These are phyloP conservation scores for Leptomonas pyrrhocoris DNA, from an alignment of 208 protist species.

Conservation along the genomic window DNA sequence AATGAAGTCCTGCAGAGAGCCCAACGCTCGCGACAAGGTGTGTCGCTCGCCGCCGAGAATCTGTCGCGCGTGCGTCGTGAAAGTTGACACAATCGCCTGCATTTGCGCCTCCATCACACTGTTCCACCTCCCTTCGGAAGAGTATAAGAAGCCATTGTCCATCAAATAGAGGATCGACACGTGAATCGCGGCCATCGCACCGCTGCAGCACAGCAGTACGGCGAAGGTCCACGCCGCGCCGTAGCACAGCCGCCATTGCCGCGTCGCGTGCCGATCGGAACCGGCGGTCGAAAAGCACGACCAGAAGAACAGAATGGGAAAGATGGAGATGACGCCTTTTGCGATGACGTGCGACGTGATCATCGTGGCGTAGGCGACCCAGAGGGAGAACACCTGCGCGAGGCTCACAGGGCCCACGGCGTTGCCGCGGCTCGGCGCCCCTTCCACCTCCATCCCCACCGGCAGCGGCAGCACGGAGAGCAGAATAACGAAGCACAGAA, in stretches of 20 bases:
- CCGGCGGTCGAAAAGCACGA: conserved; percentile 60
- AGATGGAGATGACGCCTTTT: conserved; percentile 52
- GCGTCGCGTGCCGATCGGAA: conserved; percentile 39
- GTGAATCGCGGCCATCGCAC: conserved; percentile 56
- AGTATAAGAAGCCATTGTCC: conserved; percentile 53
- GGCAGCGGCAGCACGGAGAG: conserved; percentile 65
- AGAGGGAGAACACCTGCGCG: conserved; percentile 36
- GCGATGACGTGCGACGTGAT: conserved; percentile 55
- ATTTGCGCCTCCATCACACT: conserved; percentile 67
- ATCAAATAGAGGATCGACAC: conserved; percentile 55
- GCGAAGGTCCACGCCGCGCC: conserved; percentile 54
- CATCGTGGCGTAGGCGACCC: conserved; percentile 40
- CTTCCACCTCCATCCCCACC: conserved; percentile 22
- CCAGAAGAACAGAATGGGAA: conserved; percentile 54
- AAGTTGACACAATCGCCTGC: conserved; percentile 13
- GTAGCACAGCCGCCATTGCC: conserved; percentile 57
- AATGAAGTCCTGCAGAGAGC: conserved; percentile 12
- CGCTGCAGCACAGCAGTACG: conserved; percentile 50
- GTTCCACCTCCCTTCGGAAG: conserved; percentile 47
- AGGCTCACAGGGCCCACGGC: background rate
- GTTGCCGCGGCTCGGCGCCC: conserved; percentile 13
- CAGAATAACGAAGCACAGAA: conserved; percentile 70
- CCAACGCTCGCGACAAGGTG: conserved; percentile 10
- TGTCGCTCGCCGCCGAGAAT: conserved; percentile 35
- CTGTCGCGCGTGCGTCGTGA: conserved; percentile 28